Base-by-base conservation (phyloP, 31 red algal species). In the Pterothamnion heteromorphum region DNA sequence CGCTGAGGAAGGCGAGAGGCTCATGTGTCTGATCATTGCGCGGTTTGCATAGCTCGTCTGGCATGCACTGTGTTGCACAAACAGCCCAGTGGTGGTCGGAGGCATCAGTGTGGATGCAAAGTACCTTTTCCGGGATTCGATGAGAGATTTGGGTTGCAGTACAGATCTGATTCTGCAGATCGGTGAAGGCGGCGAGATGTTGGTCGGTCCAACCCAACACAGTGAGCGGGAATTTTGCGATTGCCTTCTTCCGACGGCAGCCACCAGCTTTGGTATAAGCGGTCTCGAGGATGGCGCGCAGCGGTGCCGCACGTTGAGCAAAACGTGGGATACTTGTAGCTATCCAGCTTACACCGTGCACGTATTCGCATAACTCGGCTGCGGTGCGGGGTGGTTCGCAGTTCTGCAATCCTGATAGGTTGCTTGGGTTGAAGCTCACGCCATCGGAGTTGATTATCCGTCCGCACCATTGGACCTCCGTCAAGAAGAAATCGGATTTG, bases 41-140 rank as follows among this genome's bases (percentile, higher is more conserved):
- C 27, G 91, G 80, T 80, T 83, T 92, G 1, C 36, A 22, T 0
- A 86, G 85, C 80, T 85, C 91, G 2, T 3, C 1, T 1, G 2
- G 27, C 4, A 32, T 18, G 34, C 5, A 85, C 57, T 93, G 92
- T 2, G 84, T 89, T 0, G 85, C 51, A 23, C 2, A 72, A 20
- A 74, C 44, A 30, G 84, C 85, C 84, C 92, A 93, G 57, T 93
- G 84, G 3, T 72, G 33, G 84, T 93, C 84, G 9, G 84, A 93
- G 3, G 92, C 92, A 43, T 88, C 84, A 27, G 92, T 93, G 21
- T 89, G 44, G 2, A 89, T 3, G 5, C 92, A 89, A 74, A 88
- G 22, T 1, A 3, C 4, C 35, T 85, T 23, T 2, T 57, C 39
- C 3, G 20, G 27, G 2, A 85, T 34, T 1, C 80, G 91, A 41